A percentile compares a stretch with the other conserved stretches of the same genome.
phyloP scores from a whole-genome alignment of 208 protist species.

The Balamuthia mandrillaris region DNA sequence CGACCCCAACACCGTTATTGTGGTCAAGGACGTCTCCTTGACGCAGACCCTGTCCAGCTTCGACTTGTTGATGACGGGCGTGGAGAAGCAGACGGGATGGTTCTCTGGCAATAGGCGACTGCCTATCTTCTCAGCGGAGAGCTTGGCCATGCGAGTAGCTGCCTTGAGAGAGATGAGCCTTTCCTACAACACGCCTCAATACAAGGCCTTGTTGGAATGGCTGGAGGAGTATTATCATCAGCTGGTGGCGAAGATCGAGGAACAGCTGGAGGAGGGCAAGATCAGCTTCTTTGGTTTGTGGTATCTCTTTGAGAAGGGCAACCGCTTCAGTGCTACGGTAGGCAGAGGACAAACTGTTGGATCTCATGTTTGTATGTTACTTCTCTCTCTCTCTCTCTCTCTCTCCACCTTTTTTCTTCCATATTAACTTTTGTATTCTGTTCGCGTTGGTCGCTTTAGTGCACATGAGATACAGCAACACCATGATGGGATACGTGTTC shows the following conservation, averaged over 20 bases:
- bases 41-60: not conserved
- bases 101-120: not conserved
- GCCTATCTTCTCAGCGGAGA: no score
- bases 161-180: no score
- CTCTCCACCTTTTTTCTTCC: not conserved
- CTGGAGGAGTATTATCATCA: not conserved
- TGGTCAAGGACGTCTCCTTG: constrained; percentile 1
- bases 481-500: not conserved
- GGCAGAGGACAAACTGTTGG: constrained; percentile 1
- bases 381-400: not conserved
- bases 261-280: not conserved
- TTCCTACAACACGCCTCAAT: no score
- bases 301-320: constrained; percentile 33
- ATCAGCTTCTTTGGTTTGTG: constrained; percentile 22
- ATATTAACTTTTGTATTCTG: not conserved
- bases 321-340: constrained; percentile 24
- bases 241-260: not conserved
- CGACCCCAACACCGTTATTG: not conserved
- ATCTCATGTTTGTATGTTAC: not conserved
- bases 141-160: no score
- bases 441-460: not conserved
- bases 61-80: not conserved
- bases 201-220: constrained; percentile 18
- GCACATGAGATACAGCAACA: not conserved
- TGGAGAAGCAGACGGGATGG: not conserved